Base-by-base conservation (phyloP, 2,329 filamentous ascomycete species). In the Trichoderma arundinaceum region DNA sequence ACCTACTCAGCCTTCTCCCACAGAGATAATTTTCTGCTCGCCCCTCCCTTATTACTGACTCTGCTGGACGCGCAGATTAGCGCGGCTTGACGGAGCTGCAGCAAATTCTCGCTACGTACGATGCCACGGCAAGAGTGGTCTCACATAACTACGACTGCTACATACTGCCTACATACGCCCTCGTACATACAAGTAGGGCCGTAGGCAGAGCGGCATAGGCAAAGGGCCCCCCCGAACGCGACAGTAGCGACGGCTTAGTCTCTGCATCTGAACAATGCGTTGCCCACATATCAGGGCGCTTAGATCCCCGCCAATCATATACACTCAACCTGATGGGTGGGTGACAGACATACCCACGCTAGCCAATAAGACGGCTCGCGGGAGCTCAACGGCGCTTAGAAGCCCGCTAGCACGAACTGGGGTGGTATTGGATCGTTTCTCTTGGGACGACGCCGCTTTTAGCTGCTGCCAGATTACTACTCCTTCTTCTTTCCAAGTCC, bases 241-340 rank as follows among this genome's bases (percentile, higher is more conserved):
- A 52, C 54, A 52, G 54, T 51, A 59, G 62, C 54, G 62, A 65
- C 62, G 54, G 62, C 62, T 53, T 65, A 59, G 64, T 53, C 49
- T 66, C 41, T 66, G 64, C 51, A 57, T 62, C 51, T 61, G 41
- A 52, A 61, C 56, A 62, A 56, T 66, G 64, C 41, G 49, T 56
- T 66, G 64, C 64, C 57, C 64, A 61, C 64, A 61, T 53, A 66
- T 66, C 65, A 56, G 71, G 75, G 75, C 75, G 75, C 75, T 76
- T 76, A 76, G 69, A 70, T 69, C 46, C 57, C 69, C 53, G 66
- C 76, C 76, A 77, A 77, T 77, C 75, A 77, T 65, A 64, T 66
- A 63, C 54, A 63, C 67, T 53, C 68, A 52, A 66, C 69, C 66
- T 60, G 65, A 58, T 68, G 68, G 70, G 69, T 75, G 72, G 72